Evolutionary conservation across 2,329 filamentous ascomycete species (phyloP), one percentile per base, ranked within the genome.

Genomic region (Ceratocystis variospora): DNA sequence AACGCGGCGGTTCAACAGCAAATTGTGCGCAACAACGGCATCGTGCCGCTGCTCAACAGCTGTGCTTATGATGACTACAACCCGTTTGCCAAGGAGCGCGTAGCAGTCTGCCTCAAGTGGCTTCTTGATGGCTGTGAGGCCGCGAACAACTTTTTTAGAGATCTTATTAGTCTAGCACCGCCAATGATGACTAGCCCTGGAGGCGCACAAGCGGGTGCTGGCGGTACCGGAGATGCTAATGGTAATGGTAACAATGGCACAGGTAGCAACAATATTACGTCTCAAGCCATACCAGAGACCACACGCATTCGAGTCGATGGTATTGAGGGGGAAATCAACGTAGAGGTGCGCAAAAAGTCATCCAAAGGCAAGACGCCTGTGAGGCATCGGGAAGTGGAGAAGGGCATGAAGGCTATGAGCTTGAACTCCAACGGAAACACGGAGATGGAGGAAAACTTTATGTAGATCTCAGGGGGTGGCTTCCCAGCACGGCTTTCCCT

Each of bases 31-130:
- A 84, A 93, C 71, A 89, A 90, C 70, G 93, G 93, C 53, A 88
- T 97, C 55, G 89, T 96, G 70, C 87, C 89, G 0, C 81, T 97
- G 22, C 82, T 96, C 17, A 91, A 91, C 72, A 96, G 91, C 75
- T 96, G 91, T 71, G 83, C 86, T 41, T 94, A 94, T 73, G 93
- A 97, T 73, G 90, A 93, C 71, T 86, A 96, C 76, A 96, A 96
- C 72, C 90, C 91, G 0, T 96, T 93, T 73, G 92, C 96, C 69
- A 90, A 93, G 72, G 93, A 97, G 75, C 89, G 92, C 70, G 89
- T 90, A 2, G 90, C 92, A 62, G 86, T 96, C 73, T 92, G 89
- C 70, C 80, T 95, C n/a, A 92, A 93, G 73, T 95, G 86, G 82
- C 79, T 89, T 5, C 83, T 89, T 76, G 87, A 89, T 70, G 87